Percentiles rank a stretch among this genome's conserved stretches.
These are phyloP conservation scores for Singerocomus inundabilis DNA, from an alignment of 1,284 basidiomycete species.

Conservation along the genomic window DNA sequence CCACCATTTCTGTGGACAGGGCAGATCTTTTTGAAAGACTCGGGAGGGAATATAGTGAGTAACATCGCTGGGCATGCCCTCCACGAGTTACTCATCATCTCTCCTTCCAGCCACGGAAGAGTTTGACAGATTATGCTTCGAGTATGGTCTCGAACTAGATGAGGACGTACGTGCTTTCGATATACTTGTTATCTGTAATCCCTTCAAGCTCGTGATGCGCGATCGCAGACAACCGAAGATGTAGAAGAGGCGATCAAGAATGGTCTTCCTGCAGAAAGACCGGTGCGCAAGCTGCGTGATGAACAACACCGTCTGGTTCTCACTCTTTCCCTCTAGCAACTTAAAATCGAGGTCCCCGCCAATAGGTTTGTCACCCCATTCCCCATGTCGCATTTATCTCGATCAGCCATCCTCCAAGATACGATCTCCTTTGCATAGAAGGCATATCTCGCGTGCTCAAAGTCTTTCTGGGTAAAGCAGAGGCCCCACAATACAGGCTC, in stretches of 20 bases:
- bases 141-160: constrained; percentile 96
- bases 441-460: constrained; percentile 89
- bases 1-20: constrained; percentile 95
- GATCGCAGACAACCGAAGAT: constrained; percentile 79
- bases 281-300: constrained; percentile 48
- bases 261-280: constrained; percentile 78
- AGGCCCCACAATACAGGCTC: constrained; percentile 73
- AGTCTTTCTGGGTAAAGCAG: constrained; percentile 78
- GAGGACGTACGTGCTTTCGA: constrained; percentile 76
- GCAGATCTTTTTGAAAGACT: constrained; percentile 90
- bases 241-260: constrained; percentile 81
- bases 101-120: constrained; percentile 76
- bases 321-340: constrained; percentile 55
- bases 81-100: constrained; percentile 22
- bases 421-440: constrained; percentile 97
- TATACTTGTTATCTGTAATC: background rate
- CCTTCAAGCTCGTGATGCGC: constrained; percentile 2
- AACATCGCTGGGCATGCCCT: background rate
- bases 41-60: constrained; percentile 78
- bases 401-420: constrained; percentile 52
- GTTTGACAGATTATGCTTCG: constrained; percentile 95
- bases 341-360: constrained; percentile 98
- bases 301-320: constrained; percentile 1
- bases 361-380: constrained; percentile 60
- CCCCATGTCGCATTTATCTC: background rate